Evolutionary conservation across 169 alveolate genomes (phyloP).

Genomic region (Plasmodium vivax): DNA sequence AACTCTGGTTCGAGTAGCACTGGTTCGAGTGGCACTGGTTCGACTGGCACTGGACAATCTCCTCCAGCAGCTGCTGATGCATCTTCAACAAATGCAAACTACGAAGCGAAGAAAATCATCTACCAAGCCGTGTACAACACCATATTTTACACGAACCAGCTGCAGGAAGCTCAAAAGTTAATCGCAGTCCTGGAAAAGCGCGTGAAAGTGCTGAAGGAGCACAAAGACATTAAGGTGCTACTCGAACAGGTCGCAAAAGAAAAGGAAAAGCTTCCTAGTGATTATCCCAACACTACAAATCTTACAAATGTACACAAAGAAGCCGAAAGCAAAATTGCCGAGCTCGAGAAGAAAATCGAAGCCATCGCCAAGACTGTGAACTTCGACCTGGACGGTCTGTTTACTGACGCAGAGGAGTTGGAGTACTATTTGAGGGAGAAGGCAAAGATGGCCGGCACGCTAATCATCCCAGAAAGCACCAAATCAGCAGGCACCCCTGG

Average conservation of each 20-base stretch:
- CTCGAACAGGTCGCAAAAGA: background rate
- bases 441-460: background rate
- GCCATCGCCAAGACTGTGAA: conserved; percentile 38
- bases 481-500: background rate
- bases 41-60: background rate
- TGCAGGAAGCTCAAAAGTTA: conserved; percentile 27
- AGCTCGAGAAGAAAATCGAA: background rate
- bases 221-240: conserved; percentile 3
- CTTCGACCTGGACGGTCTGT: conserved; percentile 22
- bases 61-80: no score
- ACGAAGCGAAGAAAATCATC: background rate
- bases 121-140: conserved; percentile 23
- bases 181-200: conserved; percentile 19
- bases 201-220: conserved; percentile 1
- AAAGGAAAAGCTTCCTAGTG: background rate
- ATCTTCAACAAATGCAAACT: background rate
- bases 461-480: background rate
- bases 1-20: no score
- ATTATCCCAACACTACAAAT: background rate
- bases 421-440: conserved; percentile 59
- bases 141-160: conserved; percentile 36
- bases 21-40: no score
- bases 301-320: background rate
- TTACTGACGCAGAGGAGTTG: conserved; percentile 23
- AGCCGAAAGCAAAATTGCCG: background rate